Base-by-base conservation (phyloP, 192 early-diverging fungal species). In the Oehlia diaphana region DNA sequence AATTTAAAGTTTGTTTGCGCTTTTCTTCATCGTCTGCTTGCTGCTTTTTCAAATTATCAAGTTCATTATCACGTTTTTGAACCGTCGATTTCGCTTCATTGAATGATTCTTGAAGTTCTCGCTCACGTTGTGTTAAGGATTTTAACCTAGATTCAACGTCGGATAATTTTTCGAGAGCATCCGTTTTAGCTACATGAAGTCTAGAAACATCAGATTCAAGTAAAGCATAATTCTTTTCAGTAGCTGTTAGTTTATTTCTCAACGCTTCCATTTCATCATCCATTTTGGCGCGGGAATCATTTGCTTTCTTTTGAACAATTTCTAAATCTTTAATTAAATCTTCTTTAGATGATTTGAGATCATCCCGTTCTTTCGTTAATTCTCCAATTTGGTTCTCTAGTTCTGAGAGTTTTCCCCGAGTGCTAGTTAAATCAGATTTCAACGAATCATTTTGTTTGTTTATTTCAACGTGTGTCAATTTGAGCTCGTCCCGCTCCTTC, bases 1-100 rank as follows among this genome's bases (percentile, higher is more conserved):
- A 39, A 0, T 76, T 75, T 58, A 83, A 81, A 31, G 82, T 83
- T 61, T 87, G 87, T 64, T 88, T 87, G 23, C 79, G 66, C 72
- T 88, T 88, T 26, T 88, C 88, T 16, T 89, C 84, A 2, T 85
- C 82, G 23, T 88, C 88, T 1, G 74, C 72, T 69, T 81, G 81
- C 7, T 64, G 62, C 63, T 88, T 84, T 28, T 81, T 79, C 8
- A 83, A 37, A 42, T 66, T 78, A 35, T 82, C 82, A 26, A 87
- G 19, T 23, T 87, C 86, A 47, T 74, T 78, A n/a, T 90, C 87
- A 6, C 84, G 86, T 49, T 88, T 83, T 63, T 89, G 82, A 31
- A 89, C 79, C 14, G 82, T 87, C 2, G 81, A 79, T 47, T 88
- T 90, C 19, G 82, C 84, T 4, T 87, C 79, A n/a, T 80, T 85